These are phyloP conservation scores for Rhodotorula sp. DNA, from an alignment of 1,284 basidiomycete species.

Conservation along the genomic window DNA sequence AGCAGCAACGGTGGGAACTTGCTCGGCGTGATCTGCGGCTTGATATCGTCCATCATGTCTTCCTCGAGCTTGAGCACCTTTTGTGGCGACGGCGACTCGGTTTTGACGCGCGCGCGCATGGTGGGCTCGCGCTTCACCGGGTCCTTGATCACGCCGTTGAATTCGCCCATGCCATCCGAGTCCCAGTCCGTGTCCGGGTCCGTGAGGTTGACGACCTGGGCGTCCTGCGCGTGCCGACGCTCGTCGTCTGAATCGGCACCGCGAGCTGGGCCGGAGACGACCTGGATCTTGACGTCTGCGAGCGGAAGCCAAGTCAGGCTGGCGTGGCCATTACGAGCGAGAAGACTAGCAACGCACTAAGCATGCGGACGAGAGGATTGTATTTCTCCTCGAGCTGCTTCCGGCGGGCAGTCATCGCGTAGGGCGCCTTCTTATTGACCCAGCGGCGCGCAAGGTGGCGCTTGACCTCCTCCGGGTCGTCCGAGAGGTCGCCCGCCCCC, in stretches of 20 bases:
- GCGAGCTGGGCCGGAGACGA: not conserved
- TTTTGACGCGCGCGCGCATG: not conserved
- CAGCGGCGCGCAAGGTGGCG: constrained; percentile 31
- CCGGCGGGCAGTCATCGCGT: constrained; percentile 13
- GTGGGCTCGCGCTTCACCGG: not conserved
- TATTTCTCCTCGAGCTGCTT: constrained; percentile 19
- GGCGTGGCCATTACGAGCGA: too few relatives aligned
- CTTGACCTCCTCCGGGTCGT: not conserved
- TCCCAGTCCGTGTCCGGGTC: constrained; percentile 17
- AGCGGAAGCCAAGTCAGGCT: not conserved
- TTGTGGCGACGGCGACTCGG: not conserved
- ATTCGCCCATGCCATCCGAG: constrained; percentile 17
- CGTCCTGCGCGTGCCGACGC: too few relatives aligned
- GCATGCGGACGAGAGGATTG: constrained; percentile 34
- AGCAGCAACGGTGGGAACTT: not conserved
- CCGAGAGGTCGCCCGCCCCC: not conserved
- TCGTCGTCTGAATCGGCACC: not conserved
- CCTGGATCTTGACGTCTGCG: constrained; percentile 26
- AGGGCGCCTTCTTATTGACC: constrained; percentile 23
- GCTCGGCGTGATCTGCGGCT: constrained; percentile 3
- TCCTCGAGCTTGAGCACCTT: not conserved
- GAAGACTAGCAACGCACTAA: constrained; percentile 12
- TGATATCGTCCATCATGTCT: constrained; percentile 23
- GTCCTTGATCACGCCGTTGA: not conserved
- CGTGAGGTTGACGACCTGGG: not conserved